Percentiles rank a stretch among this genome's conserved stretches.
These are phyloP conservation scores for Xylaria longipes DNA, from an alignment of 495 filamentous ascomycete genomes.

Conservation along the genomic window DNA sequence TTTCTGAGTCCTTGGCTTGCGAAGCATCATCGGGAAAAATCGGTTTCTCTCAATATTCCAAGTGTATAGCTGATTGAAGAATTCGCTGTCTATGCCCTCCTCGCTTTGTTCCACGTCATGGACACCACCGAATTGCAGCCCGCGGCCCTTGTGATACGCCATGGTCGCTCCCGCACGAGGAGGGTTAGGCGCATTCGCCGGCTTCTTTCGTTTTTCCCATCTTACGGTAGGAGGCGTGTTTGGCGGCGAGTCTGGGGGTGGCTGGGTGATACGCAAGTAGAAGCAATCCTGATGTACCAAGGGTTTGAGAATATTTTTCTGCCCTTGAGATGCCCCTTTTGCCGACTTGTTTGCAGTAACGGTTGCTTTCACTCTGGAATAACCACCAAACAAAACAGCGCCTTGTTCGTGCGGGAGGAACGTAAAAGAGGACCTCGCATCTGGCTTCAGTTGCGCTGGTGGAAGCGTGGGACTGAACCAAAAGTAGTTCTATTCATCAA, in stretches of 20 bases:
- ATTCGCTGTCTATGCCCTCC: constrained; percentile 94
- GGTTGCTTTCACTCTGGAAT: constrained; percentile 83
- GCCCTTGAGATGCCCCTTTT: constrained; percentile 60
- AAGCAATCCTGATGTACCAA: constrained; percentile 93
- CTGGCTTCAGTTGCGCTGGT: constrained; percentile 80
- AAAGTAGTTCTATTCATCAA: constrained; percentile 62
- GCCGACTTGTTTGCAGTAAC: constrained; percentile 64
- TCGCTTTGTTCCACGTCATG: constrained; percentile 93
- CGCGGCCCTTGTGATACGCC: constrained; percentile 89
- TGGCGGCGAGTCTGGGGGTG: constrained; percentile 64
- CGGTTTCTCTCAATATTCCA: constrained; percentile 95
- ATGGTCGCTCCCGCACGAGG: constrained; percentile 83
- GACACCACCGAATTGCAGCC: constrained; percentile 92
- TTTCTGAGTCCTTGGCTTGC: constrained; percentile 72
- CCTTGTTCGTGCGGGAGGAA: constrained; percentile 88
- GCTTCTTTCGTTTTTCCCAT: constrained; percentile 93
- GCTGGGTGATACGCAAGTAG: constrained; percentile 82
- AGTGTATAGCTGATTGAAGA: constrained; percentile 86
- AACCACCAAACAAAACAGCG: constrained; percentile 89
- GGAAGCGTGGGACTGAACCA: constrained; percentile 79
- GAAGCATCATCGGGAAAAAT: constrained; percentile 82
- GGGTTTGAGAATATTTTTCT: constrained; percentile 76
- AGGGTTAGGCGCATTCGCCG: constrained; percentile 86
- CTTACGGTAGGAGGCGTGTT: constrained; percentile 71
- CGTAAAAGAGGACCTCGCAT: constrained; percentile 87